Base-by-base conservation (phyloP, 768 basidiomycete genomes). In the Suillus occidentalis region DNA sequence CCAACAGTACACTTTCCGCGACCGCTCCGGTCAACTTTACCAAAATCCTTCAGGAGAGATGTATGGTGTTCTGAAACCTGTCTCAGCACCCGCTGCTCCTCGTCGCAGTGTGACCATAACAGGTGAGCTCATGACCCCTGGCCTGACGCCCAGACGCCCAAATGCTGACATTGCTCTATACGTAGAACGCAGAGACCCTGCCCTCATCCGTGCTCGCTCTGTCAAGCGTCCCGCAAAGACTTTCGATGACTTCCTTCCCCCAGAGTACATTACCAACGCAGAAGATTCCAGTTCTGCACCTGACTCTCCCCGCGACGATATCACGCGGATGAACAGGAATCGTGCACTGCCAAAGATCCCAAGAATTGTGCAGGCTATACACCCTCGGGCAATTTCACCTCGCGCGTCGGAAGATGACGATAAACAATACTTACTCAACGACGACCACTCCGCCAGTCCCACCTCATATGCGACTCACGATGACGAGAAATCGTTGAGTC, bases 171-270 rank as follows among this genome's bases (percentile, higher is more conserved):
- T 18, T 10, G 16, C 16, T 25, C 57, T 49, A 20, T n/a, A 50
- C 34, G 36, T 49, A 77, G 75, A 76, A 45, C 57, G 63, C 16
- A 69, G 28, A 8, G 73, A 77, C 20, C 73, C 76, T 0, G 68
- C 71, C 0, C 42, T 77, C n/a, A 42, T 59, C 12, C 60, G 67
- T 64, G 65, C 67, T 16, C 70, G 69, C 66, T 69, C 70, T 40
- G 28, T 59, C 14, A 55, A 57, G n/a, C 68, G 59, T n/a, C 71
- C 72, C 1, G 65, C 73, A 45, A 71, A 75, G 55, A 81, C 83
- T 6, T 86, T 86, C 67, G 75, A 76, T 45, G 82, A 85, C 47
- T 80, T 86, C 22, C 74, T 86, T 12, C 82, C 85, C 2, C 61
- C 80, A 6, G 68, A 76, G 9, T 74, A 80, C n/a, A 85, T 87